Evolutionary conservation across 345 rosid genomes (phyloP).

Genomic region (Stellera chamaejasme): DNA sequence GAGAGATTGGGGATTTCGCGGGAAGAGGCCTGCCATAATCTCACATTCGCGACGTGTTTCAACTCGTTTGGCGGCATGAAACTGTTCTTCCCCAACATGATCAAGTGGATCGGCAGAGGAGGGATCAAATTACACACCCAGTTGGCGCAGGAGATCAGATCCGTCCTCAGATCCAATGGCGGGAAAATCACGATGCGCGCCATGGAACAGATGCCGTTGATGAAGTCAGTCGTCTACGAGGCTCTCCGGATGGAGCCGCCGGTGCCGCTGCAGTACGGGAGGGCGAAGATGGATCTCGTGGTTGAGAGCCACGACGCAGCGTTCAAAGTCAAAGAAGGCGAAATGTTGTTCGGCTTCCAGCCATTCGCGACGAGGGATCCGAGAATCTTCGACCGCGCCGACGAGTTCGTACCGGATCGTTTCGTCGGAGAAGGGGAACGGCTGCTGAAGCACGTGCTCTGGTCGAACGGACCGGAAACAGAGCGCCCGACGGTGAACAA

Average conservation of each 20-base stretch:
- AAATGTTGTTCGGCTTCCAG: conserved; percentile 74
- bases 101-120: conserved; percentile 68
- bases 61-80: conserved; percentile 85
- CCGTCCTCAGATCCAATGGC: conserved; percentile 48
- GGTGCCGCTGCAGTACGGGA: conserved; percentile 60
- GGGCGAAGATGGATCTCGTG: conserved; percentile 57
- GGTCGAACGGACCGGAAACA: conserved; percentile 92
- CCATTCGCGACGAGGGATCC: conserved; percentile 85
- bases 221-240: conserved; percentile 78
- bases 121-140: conserved; percentile 51
- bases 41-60: conserved; percentile 78
- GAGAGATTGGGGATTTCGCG: conserved; percentile 55
- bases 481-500: conserved; percentile 47
- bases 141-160: conserved; percentile 70
- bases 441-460: conserved; percentile 57
- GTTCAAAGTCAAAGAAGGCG: conserved; percentile 66
- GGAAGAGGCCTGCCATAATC: conserved; percentile 81
- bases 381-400: conserved; percentile 55
- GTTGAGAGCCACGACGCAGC: conserved; percentile 79
- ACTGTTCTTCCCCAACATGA: conserved; percentile 46
- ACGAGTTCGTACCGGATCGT: conserved; percentile 72
- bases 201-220: conserved; percentile 68
- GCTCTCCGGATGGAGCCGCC: conserved; percentile 86
- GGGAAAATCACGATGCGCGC: conserved; percentile 64
- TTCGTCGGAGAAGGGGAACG: conserved; percentile 73